Evolutionary conservation across 805 yeast species (phyloP).

Genomic region (Myxozyma lipomycoides): DNA sequence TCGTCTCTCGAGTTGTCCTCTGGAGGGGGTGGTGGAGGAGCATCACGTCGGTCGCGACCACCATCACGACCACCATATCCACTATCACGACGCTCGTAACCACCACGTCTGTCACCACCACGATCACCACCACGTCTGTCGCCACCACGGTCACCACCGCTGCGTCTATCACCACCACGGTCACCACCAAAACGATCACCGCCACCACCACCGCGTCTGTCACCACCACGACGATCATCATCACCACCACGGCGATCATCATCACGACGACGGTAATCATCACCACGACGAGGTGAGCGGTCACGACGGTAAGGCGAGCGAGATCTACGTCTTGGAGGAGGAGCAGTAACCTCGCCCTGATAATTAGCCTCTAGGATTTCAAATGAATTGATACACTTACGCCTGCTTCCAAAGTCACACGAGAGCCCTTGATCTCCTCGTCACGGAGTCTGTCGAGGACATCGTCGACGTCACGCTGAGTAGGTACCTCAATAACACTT

Average conservation of each 20-base stretch:
- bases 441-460: conserved; percentile 70
- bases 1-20: conserved; percentile 5
- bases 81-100: conserved; percentile 45
- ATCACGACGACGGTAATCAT: conserved; percentile 39
- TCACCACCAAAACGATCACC: conserved; percentile 30
- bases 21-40: conserved; percentile 18
- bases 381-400: conserved; percentile 33
- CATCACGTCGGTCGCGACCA: conserved; percentile 13
- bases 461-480: conserved; percentile 66
- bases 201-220: conserved; percentile 35
- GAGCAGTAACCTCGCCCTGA: neutral
- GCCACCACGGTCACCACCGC: conserved; percentile 32
- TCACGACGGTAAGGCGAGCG: conserved; percentile 28
- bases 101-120: conserved; percentile 43
- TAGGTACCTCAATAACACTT: conserved; percentile 33
- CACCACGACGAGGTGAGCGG: conserved; percentile 32
- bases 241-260: conserved; percentile 26
- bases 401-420: conserved; percentile 71
- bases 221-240: conserved; percentile 41
- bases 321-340: conserved; percentile 31
- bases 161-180: conserved; percentile 43
- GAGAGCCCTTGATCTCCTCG: conserved; percentile 64
- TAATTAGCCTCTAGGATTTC: neutral
- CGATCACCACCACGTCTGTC: conserved; percentile 33
- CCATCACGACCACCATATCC: conserved; percentile 26